These are phyloP conservation scores for Teunomyces lycoperdinae DNA, from an alignment of 805 yeast genomes.

Conservation along the genomic window DNA sequence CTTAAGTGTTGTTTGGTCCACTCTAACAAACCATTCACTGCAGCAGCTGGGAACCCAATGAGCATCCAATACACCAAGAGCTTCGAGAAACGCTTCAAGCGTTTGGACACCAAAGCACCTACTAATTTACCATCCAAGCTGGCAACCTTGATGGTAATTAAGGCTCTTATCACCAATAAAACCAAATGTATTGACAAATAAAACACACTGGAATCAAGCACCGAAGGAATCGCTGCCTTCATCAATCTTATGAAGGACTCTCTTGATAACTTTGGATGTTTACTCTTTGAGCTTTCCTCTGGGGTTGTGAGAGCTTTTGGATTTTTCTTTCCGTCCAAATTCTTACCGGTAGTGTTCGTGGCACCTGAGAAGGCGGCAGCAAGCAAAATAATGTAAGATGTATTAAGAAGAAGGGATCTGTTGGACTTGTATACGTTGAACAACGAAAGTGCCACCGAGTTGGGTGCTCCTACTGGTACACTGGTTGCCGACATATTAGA, in stretches of 20 bases:
- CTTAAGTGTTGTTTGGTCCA: slow-evolving; percentile 60
- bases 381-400: slow-evolving; percentile 39
- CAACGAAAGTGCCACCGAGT: slow-evolving; percentile 14
- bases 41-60: slow-evolving; percentile 81
- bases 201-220: slow-evolving; percentile 25
- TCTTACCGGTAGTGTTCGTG: slow-evolving; percentile 22
- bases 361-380: slow-evolving; percentile 45
- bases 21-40: slow-evolving; percentile 67
- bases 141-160: slow-evolving; percentile 78
- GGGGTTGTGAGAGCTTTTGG: slow-evolving; percentile 4
- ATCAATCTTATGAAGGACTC: slow-evolving; percentile 29
- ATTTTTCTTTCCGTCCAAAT: background rate
- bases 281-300: background rate
- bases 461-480: background rate
- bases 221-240: slow-evolving; percentile 34
- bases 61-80: slow-evolving; percentile 74
- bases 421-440: slow-evolving; percentile 38
- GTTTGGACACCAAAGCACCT: slow-evolving; percentile 72
- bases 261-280: slow-evolving; percentile 25
- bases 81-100: slow-evolving; percentile 59
- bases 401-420: slow-evolving; percentile 38
- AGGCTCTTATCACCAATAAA: slow-evolving; percentile 64
- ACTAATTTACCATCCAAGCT: slow-evolving; percentile 83
- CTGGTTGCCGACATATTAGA: background rate
- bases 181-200: slow-evolving; percentile 52